Percentiles rank a stretch among this genome's conserved stretches.
Conservation (phyloP, 805 yeast genomes). For the Suhomyces pyralidae region DNA sequence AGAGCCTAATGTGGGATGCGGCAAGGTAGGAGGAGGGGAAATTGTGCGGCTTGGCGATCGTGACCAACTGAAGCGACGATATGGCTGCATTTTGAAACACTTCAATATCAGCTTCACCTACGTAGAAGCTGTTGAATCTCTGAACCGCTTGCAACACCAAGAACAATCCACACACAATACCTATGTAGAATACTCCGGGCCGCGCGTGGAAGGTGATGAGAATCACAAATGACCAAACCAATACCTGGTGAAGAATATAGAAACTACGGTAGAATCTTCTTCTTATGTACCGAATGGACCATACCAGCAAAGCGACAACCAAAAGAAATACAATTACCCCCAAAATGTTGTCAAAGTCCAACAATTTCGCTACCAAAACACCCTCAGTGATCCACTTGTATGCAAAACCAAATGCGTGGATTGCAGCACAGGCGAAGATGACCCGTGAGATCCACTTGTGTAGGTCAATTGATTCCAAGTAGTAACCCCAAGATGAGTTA, state of each 20-base stretch:
- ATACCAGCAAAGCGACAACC: conserved; percentile 34
- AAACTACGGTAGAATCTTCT: conserved; percentile 49
- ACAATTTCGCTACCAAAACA: conserved; percentile 27
- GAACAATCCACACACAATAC: conserved; percentile 18
- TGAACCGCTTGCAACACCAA: conserved; percentile 36
- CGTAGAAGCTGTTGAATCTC: conserved; percentile 22
- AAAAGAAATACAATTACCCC: conserved; percentile 48
- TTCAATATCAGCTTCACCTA: conserved; percentile 11
- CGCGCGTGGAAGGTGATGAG: conserved; percentile 62
- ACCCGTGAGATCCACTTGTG: conserved; percentile 74
- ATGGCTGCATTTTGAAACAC: conserved; percentile 10
- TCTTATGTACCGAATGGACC: conserved; percentile 52
- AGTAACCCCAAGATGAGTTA: conserved; percentile 33
- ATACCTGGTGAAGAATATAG: conserved; percentile 54
- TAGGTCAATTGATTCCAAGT: conserved; percentile 51
- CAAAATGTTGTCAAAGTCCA: conserved; percentile 42
- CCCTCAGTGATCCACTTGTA: conserved; percentile 46
- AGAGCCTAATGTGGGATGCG: conserved; percentile 56
- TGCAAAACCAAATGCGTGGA: conserved; percentile 55
- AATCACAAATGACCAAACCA: conserved; percentile 44
- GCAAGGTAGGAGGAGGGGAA: conserved; percentile 36
- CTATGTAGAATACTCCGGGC: conserved; percentile 53
- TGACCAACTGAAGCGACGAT: conserved; percentile 20
- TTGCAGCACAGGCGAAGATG: conserved; percentile 40
- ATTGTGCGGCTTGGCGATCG: conserved; percentile 16